Conservation (phyloP, 2,329 filamentous ascomycete species). For the Endocalyx cinctus region DNA sequence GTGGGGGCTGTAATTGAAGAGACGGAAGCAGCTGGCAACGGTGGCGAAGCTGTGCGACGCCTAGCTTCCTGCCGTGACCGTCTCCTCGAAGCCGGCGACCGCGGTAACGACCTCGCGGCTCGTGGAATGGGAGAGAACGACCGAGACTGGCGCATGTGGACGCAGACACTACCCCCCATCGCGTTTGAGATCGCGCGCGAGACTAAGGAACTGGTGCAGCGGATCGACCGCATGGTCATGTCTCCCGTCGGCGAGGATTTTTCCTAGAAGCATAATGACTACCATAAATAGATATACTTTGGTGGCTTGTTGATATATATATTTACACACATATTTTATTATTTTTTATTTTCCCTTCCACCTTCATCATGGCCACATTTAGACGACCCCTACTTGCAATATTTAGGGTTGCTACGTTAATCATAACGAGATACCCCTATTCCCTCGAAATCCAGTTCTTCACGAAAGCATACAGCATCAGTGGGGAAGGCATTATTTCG, state of each 20-base stretch:
- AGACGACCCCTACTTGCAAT: no score
- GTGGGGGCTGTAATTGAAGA: slow-evolving; percentile 66
- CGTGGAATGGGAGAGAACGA: slow-evolving; percentile 47
- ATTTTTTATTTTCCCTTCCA: slow-evolving; percentile 10
- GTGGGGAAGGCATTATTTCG: no score
- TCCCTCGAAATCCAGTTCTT: no score
- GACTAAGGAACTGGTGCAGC: slow-evolving; percentile 66
- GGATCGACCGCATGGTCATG: slow-evolving; percentile 34
- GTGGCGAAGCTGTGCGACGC: slow-evolving; percentile 48
- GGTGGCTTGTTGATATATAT: no score
- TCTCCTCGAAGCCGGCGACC: slow-evolving; percentile 59
- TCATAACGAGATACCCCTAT: no score
- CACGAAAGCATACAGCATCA: no score
- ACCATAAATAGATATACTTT: no score
- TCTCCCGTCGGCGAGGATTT: slow-evolving; percentile 40
- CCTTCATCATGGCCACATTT: no score
- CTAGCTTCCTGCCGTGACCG: slow-evolving; percentile 61
- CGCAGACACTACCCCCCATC: slow-evolving; percentile 70
- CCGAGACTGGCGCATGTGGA: slow-evolving; percentile 59
- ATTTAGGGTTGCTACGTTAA: no score
- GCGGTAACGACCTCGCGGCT: slow-evolving; percentile 54
- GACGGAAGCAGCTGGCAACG: slow-evolving; percentile 53
- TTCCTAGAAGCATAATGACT: slow-evolving; percentile 27
- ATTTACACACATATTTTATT: slow-evolving; percentile 17
- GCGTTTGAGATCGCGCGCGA: slow-evolving; percentile 84